These are phyloP conservation scores for Straminergon stramineum DNA, from an alignment of 225 moss, liverwort and hornwort genomes.

Conservation along the genomic window DNA sequence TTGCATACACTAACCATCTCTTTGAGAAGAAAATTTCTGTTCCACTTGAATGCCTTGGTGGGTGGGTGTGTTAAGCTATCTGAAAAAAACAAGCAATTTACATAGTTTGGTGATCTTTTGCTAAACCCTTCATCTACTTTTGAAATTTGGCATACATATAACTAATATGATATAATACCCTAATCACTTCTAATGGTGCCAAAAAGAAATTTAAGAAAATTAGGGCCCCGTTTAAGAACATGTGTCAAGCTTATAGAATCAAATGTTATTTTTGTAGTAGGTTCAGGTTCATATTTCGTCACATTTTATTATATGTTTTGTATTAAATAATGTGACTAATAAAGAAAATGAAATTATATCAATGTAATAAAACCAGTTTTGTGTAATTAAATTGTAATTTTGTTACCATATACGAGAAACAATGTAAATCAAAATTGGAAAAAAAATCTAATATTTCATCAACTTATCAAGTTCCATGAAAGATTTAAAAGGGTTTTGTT, in stretches of 20 bases:
- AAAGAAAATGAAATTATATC: no score
- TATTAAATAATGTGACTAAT: not conserved
- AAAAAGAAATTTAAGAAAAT: no score
- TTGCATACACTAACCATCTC: rapidly evolving
- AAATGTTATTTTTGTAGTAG: not conserved
- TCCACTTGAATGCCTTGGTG: not conserved
- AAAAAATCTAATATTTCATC: not conserved
- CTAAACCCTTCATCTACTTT: not conserved
- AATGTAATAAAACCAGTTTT: no score
- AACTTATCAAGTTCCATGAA: no score
- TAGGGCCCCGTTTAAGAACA: not conserved
- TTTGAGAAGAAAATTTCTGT: rapidly evolving
- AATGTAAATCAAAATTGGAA: not conserved
- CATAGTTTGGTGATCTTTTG: rapidly evolving
- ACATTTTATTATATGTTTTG: not conserved
- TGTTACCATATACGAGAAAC: not conserved
- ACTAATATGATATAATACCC: not conserved
- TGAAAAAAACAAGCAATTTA: not conserved
- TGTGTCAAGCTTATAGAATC: not conserved
- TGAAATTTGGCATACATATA: not conserved
- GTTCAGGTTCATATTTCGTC: not conserved
- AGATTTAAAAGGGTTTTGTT: not conserved
- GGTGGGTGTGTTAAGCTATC: no score
- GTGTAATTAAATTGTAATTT: not conserved
- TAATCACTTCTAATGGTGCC: no score